These are phyloP conservation scores for Camellia granthamiana DNA, from an alignment of 148 eudicot species.

Conservation along the genomic window DNA sequence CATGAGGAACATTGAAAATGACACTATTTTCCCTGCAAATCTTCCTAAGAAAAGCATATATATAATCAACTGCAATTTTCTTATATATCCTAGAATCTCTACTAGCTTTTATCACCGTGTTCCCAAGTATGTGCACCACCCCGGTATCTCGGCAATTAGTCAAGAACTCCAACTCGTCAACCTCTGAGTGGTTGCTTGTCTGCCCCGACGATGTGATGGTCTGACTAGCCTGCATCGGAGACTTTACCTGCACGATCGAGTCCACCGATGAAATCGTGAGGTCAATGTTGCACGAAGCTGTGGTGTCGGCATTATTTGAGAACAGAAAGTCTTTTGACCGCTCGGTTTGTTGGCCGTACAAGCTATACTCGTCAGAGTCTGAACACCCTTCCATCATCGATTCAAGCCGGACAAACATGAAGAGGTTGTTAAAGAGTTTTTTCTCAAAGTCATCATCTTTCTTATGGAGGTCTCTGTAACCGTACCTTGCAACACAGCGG, in stretches of 20 bases:
- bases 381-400: conserved; percentile 97
- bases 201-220: conserved; percentile 52
- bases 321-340: conserved; percentile 43
- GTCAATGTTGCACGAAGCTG: no score
- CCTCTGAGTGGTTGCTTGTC: conserved; percentile 53
- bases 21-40: conserved; percentile 97
- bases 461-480: conserved; percentile 90
- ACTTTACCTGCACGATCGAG: conserved; percentile 58
- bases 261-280: conserved; percentile 58
- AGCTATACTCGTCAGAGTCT: conserved; percentile 86
- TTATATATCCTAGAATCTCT: conserved; percentile 60
- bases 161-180: conserved; percentile 74
- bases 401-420: conserved; percentile 80
- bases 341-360: conserved; percentile 68
- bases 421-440: conserved; percentile 73
- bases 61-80: conserved; percentile 76
- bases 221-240: conserved; percentile 27
- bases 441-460: conserved; percentile 91
- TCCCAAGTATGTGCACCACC: conserved; percentile 94
- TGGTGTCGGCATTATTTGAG: conserved; percentile 19
- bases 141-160: conserved; percentile 79
- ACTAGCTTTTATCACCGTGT: conserved; percentile 75
- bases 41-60: conserved; percentile 95
- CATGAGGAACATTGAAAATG: conserved; percentile 92
- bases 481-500: conserved; percentile 92